Conservation (phyloP, 495 filamentous ascomycete genomes). For the Cudoniella acicularis region DNA sequence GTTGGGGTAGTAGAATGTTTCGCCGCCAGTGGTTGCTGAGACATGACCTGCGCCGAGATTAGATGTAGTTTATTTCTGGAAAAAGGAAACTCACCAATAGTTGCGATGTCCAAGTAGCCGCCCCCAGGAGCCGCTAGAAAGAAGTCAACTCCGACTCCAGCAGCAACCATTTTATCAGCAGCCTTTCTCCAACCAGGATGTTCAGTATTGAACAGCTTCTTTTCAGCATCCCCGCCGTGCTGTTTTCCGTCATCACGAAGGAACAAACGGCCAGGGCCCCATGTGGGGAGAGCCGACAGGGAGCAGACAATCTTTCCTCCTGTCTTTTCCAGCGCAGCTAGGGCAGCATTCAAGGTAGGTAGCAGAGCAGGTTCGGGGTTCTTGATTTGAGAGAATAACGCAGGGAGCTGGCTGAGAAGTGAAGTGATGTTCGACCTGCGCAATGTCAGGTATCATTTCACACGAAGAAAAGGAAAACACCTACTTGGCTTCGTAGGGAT, state of each 20-base stretch:
- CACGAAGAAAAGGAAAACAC: conserved; percentile 11
- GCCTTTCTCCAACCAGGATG: conserved; percentile 78
- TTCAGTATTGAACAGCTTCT: conserved; percentile 87
- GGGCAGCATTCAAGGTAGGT: conserved; percentile 75
- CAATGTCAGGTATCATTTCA: neutral
- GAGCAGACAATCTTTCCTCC: conserved; percentile 94
- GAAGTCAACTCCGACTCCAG: conserved; percentile 86
- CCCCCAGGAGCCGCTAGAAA: conserved; percentile 89
- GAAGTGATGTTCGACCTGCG: conserved; percentile 72
- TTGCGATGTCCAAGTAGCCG: conserved; percentile 90
- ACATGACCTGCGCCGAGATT: conserved; percentile 53
- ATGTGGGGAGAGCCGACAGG: conserved; percentile 77
- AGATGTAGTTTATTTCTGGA: neutral
- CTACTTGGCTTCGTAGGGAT: conserved; percentile 87
- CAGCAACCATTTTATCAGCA: conserved; percentile 82
- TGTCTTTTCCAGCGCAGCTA: conserved; percentile 75
- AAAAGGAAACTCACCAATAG: conserved; percentile 67
- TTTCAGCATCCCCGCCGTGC: conserved; percentile 83
- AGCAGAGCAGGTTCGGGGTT: conserved; percentile 85
- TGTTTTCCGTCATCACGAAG: conserved; percentile 85
- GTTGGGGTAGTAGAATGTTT: conserved; percentile 94
- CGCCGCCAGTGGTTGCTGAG: conserved; percentile 78
- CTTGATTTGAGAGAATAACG: conserved; percentile 80
- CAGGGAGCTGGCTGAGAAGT: conserved; percentile 74
- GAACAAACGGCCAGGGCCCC: conserved; percentile 79